Percentiles rank a stretch among this genome's conserved stretches.
Conservation (phyloP, 192 early-diverging fungal genomes). For the Linnemannia zychae region DNA sequence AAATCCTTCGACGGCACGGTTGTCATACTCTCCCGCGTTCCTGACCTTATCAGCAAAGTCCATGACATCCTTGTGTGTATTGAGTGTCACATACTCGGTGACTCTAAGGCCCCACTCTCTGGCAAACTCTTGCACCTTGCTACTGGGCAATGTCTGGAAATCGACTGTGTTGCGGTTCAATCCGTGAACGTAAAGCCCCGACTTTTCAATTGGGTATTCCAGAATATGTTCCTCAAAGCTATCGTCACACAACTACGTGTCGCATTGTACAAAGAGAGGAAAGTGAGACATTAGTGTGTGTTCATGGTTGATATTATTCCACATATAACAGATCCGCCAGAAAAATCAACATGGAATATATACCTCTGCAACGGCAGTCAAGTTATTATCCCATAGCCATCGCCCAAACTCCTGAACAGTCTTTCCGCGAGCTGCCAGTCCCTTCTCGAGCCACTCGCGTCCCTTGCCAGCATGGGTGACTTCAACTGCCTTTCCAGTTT, state of each 20-base stretch:
- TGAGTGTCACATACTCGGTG: conserved; percentile 67
- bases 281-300: not conserved
- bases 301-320: not conserved
- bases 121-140: conserved; percentile 73
- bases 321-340: not conserved
- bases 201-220: conserved; percentile 79
- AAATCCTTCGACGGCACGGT: conserved; percentile 89
- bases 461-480: conserved; percentile 76
- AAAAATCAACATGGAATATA: not conserved
- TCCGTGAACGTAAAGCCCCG: conserved; percentile 94
- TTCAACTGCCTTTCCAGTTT: not conserved
- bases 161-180: conserved; percentile 84
- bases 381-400: conserved; percentile 78
- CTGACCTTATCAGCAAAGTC: conserved; percentile 77
- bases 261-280: not conserved
- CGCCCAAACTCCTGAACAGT: conserved; percentile 76
- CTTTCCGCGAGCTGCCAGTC: conserved; percentile 68
- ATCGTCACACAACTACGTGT: conserved; percentile 89
- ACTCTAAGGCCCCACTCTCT: conserved; percentile 79
- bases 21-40: conserved; percentile 73
- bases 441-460: conserved; percentile 78
- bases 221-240: conserved; percentile 96
- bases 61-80: conserved; percentile 73
- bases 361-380: conserved; percentile 90
- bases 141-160: conserved; percentile 80